Evolutionary conservation across 2,329 filamentous ascomycete genomes (phyloP).

Genomic region (Ophiosphaerella herpotricha): DNA sequence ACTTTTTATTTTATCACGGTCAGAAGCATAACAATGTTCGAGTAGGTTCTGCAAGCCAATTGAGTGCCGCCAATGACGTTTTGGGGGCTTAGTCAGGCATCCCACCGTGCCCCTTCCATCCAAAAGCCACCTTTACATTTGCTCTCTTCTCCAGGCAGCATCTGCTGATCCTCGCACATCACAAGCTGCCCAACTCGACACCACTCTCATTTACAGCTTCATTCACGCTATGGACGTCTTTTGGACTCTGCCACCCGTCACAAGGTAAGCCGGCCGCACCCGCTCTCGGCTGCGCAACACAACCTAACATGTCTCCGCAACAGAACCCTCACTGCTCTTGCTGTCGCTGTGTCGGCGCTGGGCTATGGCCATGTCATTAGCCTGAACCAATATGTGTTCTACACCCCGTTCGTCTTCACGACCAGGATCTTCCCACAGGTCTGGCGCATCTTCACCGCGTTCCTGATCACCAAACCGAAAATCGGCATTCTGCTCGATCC

Average conservation of each 20-base stretch:
- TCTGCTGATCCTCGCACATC: conserved; percentile 37
- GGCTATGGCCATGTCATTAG: conserved; percentile 63
- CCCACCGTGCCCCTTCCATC: conserved; percentile 19
- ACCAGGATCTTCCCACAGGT: conserved; percentile 59
- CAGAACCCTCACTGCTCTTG: conserved; percentile 70
- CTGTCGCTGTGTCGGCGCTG: conserved; percentile 66
- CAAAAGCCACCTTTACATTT: conserved; percentile 23
- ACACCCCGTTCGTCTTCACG: conserved; percentile 58
- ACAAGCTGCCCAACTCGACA: conserved; percentile 18
- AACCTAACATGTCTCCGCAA: conserved; percentile 52
- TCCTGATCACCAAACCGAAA: conserved; percentile 61
- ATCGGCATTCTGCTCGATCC: conserved; percentile 71
- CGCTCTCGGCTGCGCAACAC: conserved; percentile 8
- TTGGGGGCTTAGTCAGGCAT: conserved; percentile 15
- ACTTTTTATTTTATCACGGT: background rate
- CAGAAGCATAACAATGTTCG: too few relatives aligned
- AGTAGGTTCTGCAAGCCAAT: too few relatives aligned
- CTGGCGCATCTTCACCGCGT: conserved; percentile 64
- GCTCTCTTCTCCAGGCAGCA: conserved; percentile 39
- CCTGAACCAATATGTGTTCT: conserved; percentile 59
- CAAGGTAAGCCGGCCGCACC: conserved; percentile 57
- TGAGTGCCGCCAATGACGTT: background rate
- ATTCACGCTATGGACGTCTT: conserved; percentile 61
- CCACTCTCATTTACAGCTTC: conserved; percentile 24
- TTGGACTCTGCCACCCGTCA: conserved; percentile 68